These are phyloP conservation scores for Vickermania ingenoplastis DNA, from an alignment of 208 protist genomes.

Conservation along the genomic window DNA sequence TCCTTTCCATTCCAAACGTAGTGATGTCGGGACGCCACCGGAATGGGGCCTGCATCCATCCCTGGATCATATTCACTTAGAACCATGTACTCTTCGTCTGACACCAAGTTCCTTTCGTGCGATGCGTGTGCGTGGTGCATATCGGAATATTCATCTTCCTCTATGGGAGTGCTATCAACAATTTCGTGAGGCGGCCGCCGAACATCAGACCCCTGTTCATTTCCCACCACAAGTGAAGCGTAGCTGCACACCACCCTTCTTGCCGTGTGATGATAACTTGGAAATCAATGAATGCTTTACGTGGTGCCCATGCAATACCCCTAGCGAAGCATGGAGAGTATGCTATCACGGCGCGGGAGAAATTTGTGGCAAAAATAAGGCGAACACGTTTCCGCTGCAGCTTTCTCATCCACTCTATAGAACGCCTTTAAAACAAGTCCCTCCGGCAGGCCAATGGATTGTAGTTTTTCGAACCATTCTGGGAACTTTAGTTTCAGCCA, in stretches of 20 bases:
- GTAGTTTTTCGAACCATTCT: conserved; percentile 44
- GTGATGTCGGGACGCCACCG: conserved; percentile 24
- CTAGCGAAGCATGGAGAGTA: conserved; percentile 43
- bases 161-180: conserved; percentile 4
- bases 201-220: conserved; percentile 11
- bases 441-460: conserved; percentile 15
- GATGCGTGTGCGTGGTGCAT: not conserved
- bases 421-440: too few relatives aligned
- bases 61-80: not conserved
- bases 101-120: not conserved
- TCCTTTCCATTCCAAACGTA: conserved; percentile 34
- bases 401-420: not conserved
- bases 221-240: too few relatives aligned
- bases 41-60: conserved; percentile 24
- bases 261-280: conserved; percentile 50
- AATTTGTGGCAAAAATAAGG: too few relatives aligned
- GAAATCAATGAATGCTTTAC: conserved; percentile 58
- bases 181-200: conserved; percentile 20
- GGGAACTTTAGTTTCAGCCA: conserved; percentile 40
- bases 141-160: not conserved
- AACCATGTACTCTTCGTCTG: not conserved
- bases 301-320: conserved; percentile 35
- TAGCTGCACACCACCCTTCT: conserved; percentile 8
- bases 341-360: conserved; percentile 37
- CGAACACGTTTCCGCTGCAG: too few relatives aligned